phyloP scores from a whole-genome alignment of 371 early-diverging fungal species.

The Syncephalastrum contaminatum region DNA sequence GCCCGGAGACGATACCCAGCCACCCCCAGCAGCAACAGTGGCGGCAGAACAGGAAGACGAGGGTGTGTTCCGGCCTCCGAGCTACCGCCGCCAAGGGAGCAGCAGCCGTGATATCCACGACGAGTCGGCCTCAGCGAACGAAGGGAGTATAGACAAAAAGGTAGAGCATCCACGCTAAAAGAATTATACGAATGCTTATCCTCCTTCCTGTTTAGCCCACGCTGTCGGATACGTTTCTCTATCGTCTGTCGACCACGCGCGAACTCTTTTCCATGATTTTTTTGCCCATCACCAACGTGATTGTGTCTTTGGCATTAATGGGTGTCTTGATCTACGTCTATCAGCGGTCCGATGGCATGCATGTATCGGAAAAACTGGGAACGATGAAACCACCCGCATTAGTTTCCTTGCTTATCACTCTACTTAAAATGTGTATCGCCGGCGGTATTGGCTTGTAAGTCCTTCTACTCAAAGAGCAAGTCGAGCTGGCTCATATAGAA shows the following conservation, averaged over 20 bases:
- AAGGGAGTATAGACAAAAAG: too few species aligned
- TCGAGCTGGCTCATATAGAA: background rate
- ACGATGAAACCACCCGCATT: constrained; percentile 20
- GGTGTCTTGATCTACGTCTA: constrained; percentile 16
- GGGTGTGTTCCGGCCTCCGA: too few species aligned
- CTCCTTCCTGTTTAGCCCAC: too few species aligned
- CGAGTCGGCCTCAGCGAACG: too few species aligned
- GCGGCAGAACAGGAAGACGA: too few species aligned
- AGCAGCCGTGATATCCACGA: too few species aligned
- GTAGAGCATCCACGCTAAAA: too few species aligned
- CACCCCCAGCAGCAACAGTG: too few species aligned
- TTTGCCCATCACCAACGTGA: constrained; percentile 12
- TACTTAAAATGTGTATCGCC: constrained; percentile 17
- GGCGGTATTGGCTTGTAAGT: constrained; percentile 31
- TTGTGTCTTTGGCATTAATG: constrained; percentile 8
- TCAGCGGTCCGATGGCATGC: background rate
- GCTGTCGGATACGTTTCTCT: too few species aligned
- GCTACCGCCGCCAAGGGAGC: too few species aligned
- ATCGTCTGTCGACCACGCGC: background rate
- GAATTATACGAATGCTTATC: too few species aligned
- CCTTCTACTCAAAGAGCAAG: background rate
- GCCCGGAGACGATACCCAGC: too few species aligned
- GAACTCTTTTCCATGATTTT: background rate
- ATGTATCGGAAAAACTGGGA: constrained; percentile 4
- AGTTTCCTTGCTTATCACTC: constrained; percentile 17